Percentiles rank a stretch among this genome's conserved stretches.
Conservation (phyloP, 2,329 filamentous ascomycete species). For the Chaetomiaceae sp. region DNA sequence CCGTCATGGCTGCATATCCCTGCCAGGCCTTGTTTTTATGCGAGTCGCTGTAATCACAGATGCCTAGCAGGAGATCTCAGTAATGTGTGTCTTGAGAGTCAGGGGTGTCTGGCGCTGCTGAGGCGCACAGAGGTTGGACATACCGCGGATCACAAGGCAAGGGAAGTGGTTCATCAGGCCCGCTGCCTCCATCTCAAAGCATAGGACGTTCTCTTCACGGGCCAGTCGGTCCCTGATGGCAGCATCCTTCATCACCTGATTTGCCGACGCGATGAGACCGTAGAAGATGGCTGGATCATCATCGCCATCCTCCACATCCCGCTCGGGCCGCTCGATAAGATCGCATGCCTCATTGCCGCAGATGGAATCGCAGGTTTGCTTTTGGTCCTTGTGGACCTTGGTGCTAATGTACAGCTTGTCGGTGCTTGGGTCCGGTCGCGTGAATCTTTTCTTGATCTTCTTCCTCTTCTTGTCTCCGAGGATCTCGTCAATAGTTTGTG, state of each 20-base stretch:
- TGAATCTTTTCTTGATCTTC: background rate
- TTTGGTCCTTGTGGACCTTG: background rate
- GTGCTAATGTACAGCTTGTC: slow-evolving; percentile 4
- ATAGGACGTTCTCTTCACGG: background rate
- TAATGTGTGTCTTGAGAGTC: too few relatives aligned
- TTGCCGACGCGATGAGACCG: background rate
- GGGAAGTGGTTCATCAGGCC: slow-evolving; percentile 6
- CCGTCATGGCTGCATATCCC: background rate
- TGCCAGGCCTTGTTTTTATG: slow-evolving; percentile 1
- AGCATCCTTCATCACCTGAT: background rate
- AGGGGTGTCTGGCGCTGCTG: too few relatives aligned
- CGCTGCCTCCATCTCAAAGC: slow-evolving; percentile 2
- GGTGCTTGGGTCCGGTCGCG: background rate
- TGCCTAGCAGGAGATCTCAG: too few relatives aligned
- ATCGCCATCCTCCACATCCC: too few relatives aligned
- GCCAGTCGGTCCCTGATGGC: background rate
- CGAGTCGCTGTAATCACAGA: slow-evolving; percentile 1
- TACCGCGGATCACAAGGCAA: background rate
- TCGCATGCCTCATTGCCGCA: too few relatives aligned
- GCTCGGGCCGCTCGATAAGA: too few relatives aligned
- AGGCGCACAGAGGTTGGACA: too few relatives aligned
- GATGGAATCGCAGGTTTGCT: background rate
- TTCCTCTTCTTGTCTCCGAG: background rate
- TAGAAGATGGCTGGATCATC: background rate
- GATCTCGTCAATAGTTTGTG: background rate